Base-by-base conservation (phyloP, 1,284 basidiomycete species). In the Erythrobasidium hasegawianum region DNA sequence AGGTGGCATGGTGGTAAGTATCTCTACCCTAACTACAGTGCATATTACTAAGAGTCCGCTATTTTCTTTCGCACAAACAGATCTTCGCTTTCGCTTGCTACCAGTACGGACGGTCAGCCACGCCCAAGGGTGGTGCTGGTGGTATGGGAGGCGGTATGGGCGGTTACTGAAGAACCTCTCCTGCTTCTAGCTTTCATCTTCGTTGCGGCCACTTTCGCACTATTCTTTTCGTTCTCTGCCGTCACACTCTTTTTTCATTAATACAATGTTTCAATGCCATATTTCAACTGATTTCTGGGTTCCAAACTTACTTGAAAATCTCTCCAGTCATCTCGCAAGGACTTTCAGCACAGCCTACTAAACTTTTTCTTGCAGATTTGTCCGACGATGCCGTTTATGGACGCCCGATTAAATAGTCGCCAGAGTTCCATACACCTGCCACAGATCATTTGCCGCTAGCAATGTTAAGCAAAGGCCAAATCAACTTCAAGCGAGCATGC, bases 31-130 rank as follows among this genome's bases (percentile, higher is more conserved):
- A n/a, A 14, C 13, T 22, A 11, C 47, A 50, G 10, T 20, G 10
- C 13, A 14, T 11, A 20, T 22, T 22, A 16, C 50, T 16, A 8
- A 22, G n/a, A n/a, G n/a, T n/a, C 8, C 50, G 8, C 16, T 16
- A 10, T 9, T 16, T 20, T 24, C 16, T 18, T 50, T 20, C 29
- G 8, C 59, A 26, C 24, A 13, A 14, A 8, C 60, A 64, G 61
- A 54, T 64, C 18, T 18, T 53, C 27, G 61, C 61, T 9, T 64
- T 64, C 27, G 41, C 61, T 7, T 50, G 50, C 18, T 64, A 64
- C 29, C 61, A 64, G 27, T 41, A 53, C 40, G 61, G 61, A 4
- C n/a, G 20, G 33, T 24, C 54, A 24, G 24, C 40, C n/a, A 20
- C n/a, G 41, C 20, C 18, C 27, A n/a, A n/a, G n/a, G n/a, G n/a